These are phyloP conservation scores for Stagonosporopsis cucurbitacearum DNA, from an alignment of 2,329 filamentous ascomycete genomes.

Conservation along the genomic window DNA sequence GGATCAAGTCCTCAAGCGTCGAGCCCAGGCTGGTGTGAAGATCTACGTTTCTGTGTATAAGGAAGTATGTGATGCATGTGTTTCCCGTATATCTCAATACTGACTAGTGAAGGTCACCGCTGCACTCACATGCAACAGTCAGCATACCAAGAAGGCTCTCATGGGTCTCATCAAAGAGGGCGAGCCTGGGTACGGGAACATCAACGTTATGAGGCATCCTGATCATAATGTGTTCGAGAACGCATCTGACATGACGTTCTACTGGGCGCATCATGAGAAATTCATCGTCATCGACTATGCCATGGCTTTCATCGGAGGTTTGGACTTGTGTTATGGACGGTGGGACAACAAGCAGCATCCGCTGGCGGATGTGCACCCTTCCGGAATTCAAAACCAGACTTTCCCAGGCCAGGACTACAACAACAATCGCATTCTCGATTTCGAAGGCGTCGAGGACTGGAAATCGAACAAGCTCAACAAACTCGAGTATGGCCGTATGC, in stretches of 20 bases:
- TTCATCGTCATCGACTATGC: constrained; percentile 94
- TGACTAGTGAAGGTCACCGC: constrained; percentile 43
- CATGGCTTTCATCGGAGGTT: constrained; percentile 88
- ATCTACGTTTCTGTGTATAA: constrained; percentile 95
- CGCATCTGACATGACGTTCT: constrained; percentile 93
- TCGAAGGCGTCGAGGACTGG: constrained; percentile 89
- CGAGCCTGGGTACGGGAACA: constrained; percentile 83
- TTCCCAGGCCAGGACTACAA: constrained; percentile 98
- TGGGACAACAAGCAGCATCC: constrained; percentile 90
- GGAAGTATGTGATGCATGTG: constrained; percentile 61
- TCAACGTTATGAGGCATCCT: constrained; percentile 85
- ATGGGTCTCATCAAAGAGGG: constrained; percentile 83
- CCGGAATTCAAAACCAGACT: constrained; percentile 79
- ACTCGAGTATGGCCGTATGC: constrained; percentile 91
- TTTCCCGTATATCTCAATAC: neutral
- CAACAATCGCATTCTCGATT: constrained; percentile 96
- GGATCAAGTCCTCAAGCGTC: constrained; percentile 84
- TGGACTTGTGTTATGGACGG: constrained; percentile 94
- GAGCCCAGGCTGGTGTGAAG: constrained; percentile 90
- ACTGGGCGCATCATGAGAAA: constrained; percentile 98
- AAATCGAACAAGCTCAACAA: constrained; percentile 92
- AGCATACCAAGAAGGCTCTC: constrained; percentile 88
- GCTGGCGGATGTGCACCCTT: constrained; percentile 85
- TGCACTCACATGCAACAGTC: constrained; percentile 84
- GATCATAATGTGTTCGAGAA: constrained; percentile 97